Conservation (phyloP, 225 moss, liverwort and hornwort genomes). For the Physcomitrium patens region DNA sequence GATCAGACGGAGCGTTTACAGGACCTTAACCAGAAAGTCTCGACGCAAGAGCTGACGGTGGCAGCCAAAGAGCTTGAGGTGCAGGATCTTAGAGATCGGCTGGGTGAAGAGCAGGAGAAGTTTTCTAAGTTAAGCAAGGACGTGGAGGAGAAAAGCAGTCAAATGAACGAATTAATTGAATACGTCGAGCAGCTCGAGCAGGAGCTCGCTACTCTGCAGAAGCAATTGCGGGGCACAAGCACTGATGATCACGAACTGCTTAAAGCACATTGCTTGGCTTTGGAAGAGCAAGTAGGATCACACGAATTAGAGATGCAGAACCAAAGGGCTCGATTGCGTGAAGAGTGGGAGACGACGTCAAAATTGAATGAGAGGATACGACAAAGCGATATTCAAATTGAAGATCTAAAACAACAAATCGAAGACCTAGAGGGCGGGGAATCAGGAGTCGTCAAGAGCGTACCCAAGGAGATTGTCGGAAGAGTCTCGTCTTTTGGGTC, state of each 20-base stretch:
- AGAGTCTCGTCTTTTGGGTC: slow-evolving; percentile 42
- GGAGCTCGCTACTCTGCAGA: slow-evolving; percentile 25
- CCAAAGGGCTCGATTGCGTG: slow-evolving; percentile 37
- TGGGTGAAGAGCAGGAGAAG: slow-evolving; percentile 44
- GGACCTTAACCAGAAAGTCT: slow-evolving; percentile 30
- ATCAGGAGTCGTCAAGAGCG: not conserved
- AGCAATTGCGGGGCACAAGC: slow-evolving; percentile 26
- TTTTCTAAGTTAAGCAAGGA: slow-evolving; percentile 37
- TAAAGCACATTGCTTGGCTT: slow-evolving; percentile 33
- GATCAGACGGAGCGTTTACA: slow-evolving; percentile 31
- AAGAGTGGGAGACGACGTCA: slow-evolving; percentile 42
- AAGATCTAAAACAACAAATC: slow-evolving; percentile 38
- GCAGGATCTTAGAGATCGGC: slow-evolving; percentile 35
- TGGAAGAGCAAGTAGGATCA: slow-evolving; percentile 41
- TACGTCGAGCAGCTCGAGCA: slow-evolving; percentile 44
- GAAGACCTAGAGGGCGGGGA: slow-evolving; percentile 12
- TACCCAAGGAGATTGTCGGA: slow-evolving; percentile 32
- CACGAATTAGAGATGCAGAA: slow-evolving; percentile 41
- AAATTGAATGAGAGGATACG: slow-evolving; percentile 34
- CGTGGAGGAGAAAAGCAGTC: slow-evolving; percentile 35
- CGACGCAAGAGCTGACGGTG: slow-evolving; percentile 26
- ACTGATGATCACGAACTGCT: slow-evolving; percentile 41
- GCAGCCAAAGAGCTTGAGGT: slow-evolving; percentile 39
- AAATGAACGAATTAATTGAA: slow-evolving; percentile 39
- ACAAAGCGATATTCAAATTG: slow-evolving; percentile 35